Evolutionary conservation across 441 rosid species (phyloP).

Genomic region (Euphorbia celastroides): DNA sequence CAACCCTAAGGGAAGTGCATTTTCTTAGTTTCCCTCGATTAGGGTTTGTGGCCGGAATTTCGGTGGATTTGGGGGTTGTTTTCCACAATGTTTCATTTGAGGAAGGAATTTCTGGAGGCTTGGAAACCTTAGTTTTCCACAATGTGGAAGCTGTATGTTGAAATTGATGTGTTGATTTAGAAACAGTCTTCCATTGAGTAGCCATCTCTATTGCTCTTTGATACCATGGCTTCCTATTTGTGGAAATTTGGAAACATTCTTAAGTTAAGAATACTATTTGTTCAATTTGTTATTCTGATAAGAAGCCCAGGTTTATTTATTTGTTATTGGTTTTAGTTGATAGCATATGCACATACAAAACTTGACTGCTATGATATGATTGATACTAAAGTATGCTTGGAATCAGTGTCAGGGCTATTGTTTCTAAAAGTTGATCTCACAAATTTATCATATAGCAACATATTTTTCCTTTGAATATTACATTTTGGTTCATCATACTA

Average conservation of each 20-base stretch:
- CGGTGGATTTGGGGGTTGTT: slow-evolving; percentile 32
- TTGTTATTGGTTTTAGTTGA: too few relatives aligned
- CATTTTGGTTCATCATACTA: too few relatives aligned
- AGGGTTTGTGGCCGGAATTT: slow-evolving; percentile 8
- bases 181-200: slow-evolving; percentile 39
- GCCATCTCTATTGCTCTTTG: slow-evolving; percentile 83
- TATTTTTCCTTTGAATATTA: too few relatives aligned
- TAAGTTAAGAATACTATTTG: neutral
- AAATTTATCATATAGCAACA: too few relatives aligned
- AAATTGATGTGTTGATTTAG: slow-evolving; percentile 28
- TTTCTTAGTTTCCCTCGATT: slow-evolving; percentile 45
- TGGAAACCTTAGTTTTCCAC: slow-evolving; percentile 44
- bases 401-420: too few relatives aligned
- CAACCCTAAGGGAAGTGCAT: slow-evolving; percentile 67
- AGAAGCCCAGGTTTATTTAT: too few relatives aligned
- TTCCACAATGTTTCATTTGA: slow-evolving; percentile 33
- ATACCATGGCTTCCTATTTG: slow-evolving; percentile 83
- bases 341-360: too few relatives aligned
- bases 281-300: too few relatives aligned
- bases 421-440: too few relatives aligned
- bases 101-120: slow-evolving; percentile 26
- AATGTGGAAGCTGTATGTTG: slow-evolving; percentile 18
- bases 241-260: neutral
- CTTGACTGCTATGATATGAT: too few relatives aligned
- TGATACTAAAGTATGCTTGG: too few relatives aligned